Evolutionary conservation across 2,329 filamentous ascomycete genomes (phyloP).

Genomic region (Claviceps maximensis): DNA sequence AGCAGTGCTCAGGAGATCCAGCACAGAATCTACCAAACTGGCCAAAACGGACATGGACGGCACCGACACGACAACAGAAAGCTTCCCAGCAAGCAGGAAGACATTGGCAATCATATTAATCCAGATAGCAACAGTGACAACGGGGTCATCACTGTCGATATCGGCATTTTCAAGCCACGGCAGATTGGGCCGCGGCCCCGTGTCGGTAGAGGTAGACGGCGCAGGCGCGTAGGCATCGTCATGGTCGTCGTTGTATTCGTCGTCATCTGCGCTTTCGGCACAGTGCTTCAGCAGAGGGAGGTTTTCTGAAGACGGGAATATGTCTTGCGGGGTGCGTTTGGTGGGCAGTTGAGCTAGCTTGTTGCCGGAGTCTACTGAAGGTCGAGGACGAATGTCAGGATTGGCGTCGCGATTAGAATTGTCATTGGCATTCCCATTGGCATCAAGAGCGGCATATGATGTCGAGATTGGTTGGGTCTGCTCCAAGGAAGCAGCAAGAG

Average conservation of each 20-base stretch:
- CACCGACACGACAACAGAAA: slow-evolving; percentile 62
- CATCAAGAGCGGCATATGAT: slow-evolving; percentile 20
- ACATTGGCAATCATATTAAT: slow-evolving; percentile 71
- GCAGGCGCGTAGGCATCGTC: slow-evolving; percentile 22
- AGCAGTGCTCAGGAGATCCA: slow-evolving; percentile 70
- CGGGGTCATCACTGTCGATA: slow-evolving; percentile 55
- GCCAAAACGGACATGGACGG: slow-evolving; percentile 73
- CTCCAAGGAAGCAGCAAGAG: slow-evolving; percentile 7
- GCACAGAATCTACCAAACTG: slow-evolving; percentile 62
- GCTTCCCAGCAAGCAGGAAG: slow-evolving; percentile 61
- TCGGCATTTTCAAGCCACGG: slow-evolving; percentile 61
- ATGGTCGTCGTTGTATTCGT: slow-evolving; percentile 9
- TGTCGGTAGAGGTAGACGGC: slow-evolving; percentile 10
- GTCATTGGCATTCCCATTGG: slow-evolving; percentile 12
- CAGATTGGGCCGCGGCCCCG: slow-evolving; percentile 40
- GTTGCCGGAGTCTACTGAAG: slow-evolving; percentile 7
- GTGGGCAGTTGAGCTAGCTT: slow-evolving; percentile 31
- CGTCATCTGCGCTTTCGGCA: no score
- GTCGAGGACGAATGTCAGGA: slow-evolving; percentile 17
- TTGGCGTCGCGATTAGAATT: no score
- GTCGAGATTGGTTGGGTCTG: neutral
- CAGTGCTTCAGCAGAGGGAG: slow-evolving; percentile 46
- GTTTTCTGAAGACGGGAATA: slow-evolving; percentile 65
- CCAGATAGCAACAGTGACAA: slow-evolving; percentile 81
- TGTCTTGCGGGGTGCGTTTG: slow-evolving; percentile 70